Evolutionary conservation across 371 early-diverging fungal species (phyloP), one percentile per base, ranked within the genome.

Genomic region (Mucor racemosus): DNA sequence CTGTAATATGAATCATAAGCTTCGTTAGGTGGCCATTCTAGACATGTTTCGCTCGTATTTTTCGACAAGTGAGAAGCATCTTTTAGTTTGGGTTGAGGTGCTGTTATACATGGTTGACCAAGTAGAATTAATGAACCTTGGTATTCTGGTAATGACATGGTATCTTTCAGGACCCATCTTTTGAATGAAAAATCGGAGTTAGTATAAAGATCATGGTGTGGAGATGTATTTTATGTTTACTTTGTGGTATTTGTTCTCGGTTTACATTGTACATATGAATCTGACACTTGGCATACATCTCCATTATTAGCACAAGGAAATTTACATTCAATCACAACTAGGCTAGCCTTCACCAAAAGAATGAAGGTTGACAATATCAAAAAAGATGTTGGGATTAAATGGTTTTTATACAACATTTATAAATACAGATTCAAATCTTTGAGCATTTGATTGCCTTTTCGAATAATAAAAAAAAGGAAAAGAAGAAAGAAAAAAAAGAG

Each of bases 251-350:
- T 42, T 61, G 65, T 65, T 10, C 21, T 62, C 8, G 44, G n/a
- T 33, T 31, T 61, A 31, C 70, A 69, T 26, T 35, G 40, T 8
- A 65, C 55, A 50, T 36, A 41, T n/a, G 17, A 10, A 41, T 56
- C 48, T 19, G 60, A 61, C 39, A 69, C 60, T 57, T 58, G 35
- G 41, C 70, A 69, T 40, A 61, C 39, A 50, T 69, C 44, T 19
- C 36, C 31, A 35, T 11, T 40, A 35, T 64, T 33, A 38, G 48
- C 13, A 41, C 70, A 69, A 10, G 70, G 70, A 57, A 69, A 69
- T 39, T 46, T 65, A 36, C 70, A 69, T 50, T 69, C 70, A 62
- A 65, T 58, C 35, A 65, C 58, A 19, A 68, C 68, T 17, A 55
- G 17, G 35, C 35, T 55, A 31, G 61, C 61, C 15, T 53, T 60